Evolutionary conservation across 2,329 filamentous ascomycete genomes (phyloP).

Genomic region (Paecilomyces sp.): DNA sequence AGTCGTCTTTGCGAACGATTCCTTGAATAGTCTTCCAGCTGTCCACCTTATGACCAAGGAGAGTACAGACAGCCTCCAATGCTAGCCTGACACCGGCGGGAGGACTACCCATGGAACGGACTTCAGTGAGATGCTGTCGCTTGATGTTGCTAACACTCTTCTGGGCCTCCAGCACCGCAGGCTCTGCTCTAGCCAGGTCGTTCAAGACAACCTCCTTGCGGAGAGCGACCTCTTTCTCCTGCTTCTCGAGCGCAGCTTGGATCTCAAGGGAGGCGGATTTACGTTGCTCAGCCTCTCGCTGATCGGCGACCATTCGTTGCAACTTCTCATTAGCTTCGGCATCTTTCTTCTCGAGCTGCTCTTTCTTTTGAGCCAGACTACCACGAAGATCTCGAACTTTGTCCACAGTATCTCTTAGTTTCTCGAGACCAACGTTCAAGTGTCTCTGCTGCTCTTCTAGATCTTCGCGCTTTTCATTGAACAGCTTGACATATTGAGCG

Average conservation of each 20-base stretch:
- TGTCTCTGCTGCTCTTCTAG: constrained; percentile 98
- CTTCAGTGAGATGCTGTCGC: constrained; percentile 91
- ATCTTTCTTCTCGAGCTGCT: constrained; percentile 86
- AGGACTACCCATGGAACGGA: constrained; percentile 91
- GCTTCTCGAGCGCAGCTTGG: constrained; percentile 76
- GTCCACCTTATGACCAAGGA: constrained; percentile 81
- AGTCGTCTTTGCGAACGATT: constrained; percentile 86
- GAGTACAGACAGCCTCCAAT: constrained; percentile 89
- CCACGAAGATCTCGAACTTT: constrained; percentile 89
- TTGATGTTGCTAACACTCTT: constrained; percentile 99
- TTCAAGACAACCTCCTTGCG: constrained; percentile 77
- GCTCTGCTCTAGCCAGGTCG: constrained; percentile 85
- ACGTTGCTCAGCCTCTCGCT: constrained; percentile 86
- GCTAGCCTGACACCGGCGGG: constrained; percentile 85
- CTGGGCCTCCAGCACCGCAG: constrained; percentile 85
- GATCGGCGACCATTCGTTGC: constrained; percentile 93
- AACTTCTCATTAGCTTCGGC: constrained; percentile 95
- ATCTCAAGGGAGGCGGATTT: constrained; percentile 85
- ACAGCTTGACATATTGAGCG: constrained; percentile 92
- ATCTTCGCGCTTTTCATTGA: constrained; percentile 97
- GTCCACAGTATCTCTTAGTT: constrained; percentile 90
- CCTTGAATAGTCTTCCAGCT: constrained; percentile 89
- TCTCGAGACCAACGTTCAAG: constrained; percentile 96
- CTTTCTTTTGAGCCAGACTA: constrained; percentile 90
- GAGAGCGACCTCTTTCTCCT: constrained; percentile 78